A percentile compares a stretch with the other conserved stretches of the same genome.
Conservation (phyloP, 176 grass and related monocot species). For the Ensete glaucum region DNA sequence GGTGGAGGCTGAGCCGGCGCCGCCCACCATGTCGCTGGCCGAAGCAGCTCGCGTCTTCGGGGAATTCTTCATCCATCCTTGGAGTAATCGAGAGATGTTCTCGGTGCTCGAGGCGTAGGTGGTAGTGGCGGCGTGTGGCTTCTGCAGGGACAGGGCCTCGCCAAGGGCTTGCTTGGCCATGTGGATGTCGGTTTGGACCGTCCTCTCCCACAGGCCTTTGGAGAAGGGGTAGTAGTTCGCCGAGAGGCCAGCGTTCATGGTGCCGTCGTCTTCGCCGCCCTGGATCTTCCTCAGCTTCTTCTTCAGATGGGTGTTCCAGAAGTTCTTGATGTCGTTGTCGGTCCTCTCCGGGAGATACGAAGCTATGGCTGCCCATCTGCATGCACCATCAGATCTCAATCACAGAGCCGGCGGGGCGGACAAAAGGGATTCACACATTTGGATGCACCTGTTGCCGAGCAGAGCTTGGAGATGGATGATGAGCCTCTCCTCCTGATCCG, state of each 20-base stretch:
- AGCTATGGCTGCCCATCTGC: slow-evolving; percentile 89
- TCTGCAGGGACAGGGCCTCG: slow-evolving; percentile 66
- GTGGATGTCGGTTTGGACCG: slow-evolving; percentile 93
- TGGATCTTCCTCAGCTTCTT: slow-evolving; percentile 81
- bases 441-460: slow-evolving; percentile 65
- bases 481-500: slow-evolving; percentile 81
- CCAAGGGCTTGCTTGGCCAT: slow-evolving; percentile 70
- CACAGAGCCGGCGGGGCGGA: no score
- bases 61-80: slow-evolving; percentile 56
- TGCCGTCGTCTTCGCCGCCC: slow-evolving; percentile 7
- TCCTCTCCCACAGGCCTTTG: slow-evolving; percentile 90
- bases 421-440: no score
- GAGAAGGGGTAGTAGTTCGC: slow-evolving; percentile 10
- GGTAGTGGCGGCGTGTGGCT: not conserved
- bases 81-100: slow-evolving; percentile 76
- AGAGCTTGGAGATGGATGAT: slow-evolving; percentile 92
- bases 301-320: slow-evolving; percentile 97
- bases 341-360: slow-evolving; percentile 92
- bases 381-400: no score
- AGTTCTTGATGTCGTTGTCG: slow-evolving; percentile 98
- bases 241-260: not conserved
- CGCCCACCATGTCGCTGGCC: slow-evolving; percentile 28
- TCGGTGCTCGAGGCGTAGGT: slow-evolving; percentile 84
- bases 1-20: slow-evolving; percentile 32
- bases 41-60: not conserved